Base-by-base conservation (phyloP, 495 filamentous ascomycete species). In the Pseudomonodictys pantanalensis region DNA sequence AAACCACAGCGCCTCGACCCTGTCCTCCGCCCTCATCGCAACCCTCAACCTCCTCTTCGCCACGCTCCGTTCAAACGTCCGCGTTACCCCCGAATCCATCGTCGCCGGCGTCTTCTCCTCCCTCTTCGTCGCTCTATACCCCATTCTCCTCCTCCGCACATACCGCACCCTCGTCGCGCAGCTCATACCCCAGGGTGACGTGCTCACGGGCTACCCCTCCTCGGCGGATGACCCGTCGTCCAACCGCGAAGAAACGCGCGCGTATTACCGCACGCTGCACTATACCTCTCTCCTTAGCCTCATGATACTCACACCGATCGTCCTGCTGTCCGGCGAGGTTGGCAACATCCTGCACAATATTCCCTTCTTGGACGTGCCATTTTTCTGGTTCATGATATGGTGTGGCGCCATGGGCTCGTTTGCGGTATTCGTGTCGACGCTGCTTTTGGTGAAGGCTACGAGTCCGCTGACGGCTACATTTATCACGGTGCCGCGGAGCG, bases 41-140 rank as follows among this genome's bases (percentile, higher is more conserved):
- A 74, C 74, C 20, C 68, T 82, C 35, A 78, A 73, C 35, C 76
- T 82, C 30, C 56, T 72, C 25, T 71, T 80, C 56, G 77, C 76
- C 17, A 72, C 66, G 12, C 67, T 75, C 17, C 75, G 72, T 11
- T 59, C 71, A 3, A 67, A 71, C 29, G 67, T 65, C 15, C 73
- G 75, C 44, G 71, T 79, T 23, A 74, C 75, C 50, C 76, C 74
- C 65, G 79, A 80, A 61, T 71, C 72, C 32, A 77, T 81, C 29
- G 70, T 80, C 17, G 71, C 78, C 15, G 79, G 79, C 38, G 69
- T 79, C 43, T 76, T 78, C 66, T 80, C 78, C 47, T 75, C 77
- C 4, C 24, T 80, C 39, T 81, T 80, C 43, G 74, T 75, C 1
- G 77, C 76, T 2, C 68, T 78, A 0, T 80, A 79, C 53, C 79